Base-by-base conservation (phyloP, 73 alveolate genomes). In the Paramecium biaurelia region DNA sequence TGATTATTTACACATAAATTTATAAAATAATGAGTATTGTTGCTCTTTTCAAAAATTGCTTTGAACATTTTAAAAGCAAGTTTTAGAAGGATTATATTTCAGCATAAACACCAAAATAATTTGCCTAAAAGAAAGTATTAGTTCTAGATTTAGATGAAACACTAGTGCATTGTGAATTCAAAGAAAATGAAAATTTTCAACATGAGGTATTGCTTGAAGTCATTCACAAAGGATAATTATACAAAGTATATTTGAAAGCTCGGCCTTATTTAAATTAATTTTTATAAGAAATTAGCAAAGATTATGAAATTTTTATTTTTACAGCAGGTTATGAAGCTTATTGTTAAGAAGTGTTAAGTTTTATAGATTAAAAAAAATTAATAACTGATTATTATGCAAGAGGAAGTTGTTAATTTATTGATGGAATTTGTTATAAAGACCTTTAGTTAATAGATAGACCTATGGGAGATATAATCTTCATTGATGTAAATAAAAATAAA, bases 71-170 rank as follows among this genome's bases (percentile, higher is more conserved):
- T 63, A 63, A 32, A 63, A 26, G 20, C 45, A 63, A 63, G 45
- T 63, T 63, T 30, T 63, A 26, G 12, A 63, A 32, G 45, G 11
- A 63, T 30, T 63, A 63, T 24, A 26, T 30, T 26, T 34, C 43
- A 12, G 86, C 86, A 2, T 14, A 72, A 38, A 72, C 86, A 4
- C 86, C 86, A 12, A 72, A 72, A 72, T n/a, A 7, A 34, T 20
- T 72, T 30, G 21, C 7, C 2, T 12, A 79, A 45, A 42, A 79
- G 28, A 79, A 79, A 12, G 56, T 35, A 8, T 47, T 79, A 20
- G 90, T 79, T 18, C 28, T 79, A 43, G 90, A 79, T 79, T 34
- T 79, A 18, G 90, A 79, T 79, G 90, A 79, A 79, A 79, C 90
- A 2, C n/a, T 79, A 20, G 90, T 79, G n/a, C 90, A 79, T 79